Evolutionary conservation across 2,329 filamentous ascomycete species (phyloP).

Genomic region (Sarocladiaceae sp.): DNA sequence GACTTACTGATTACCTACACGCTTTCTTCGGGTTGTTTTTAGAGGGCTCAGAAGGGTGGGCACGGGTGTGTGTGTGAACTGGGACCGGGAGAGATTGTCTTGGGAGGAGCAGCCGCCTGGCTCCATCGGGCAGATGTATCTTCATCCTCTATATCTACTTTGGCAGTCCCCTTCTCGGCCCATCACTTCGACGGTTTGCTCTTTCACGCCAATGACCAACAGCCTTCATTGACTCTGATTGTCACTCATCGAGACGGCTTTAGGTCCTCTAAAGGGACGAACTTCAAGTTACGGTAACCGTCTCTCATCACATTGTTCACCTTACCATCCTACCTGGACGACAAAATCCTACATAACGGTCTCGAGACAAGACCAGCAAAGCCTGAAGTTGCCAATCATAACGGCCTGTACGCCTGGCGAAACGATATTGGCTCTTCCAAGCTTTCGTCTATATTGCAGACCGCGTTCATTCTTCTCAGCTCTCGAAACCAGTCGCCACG

Average conservation of each 20-base stretch:
- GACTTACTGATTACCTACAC: constrained; percentile 3
- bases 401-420: too few species aligned
- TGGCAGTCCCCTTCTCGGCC: constrained; percentile 4
- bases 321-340: too few species aligned
- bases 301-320: not conserved
- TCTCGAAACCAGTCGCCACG: too few species aligned
- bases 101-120: constrained; percentile 4
- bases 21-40: constrained; percentile 6
- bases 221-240: not conserved
- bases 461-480: too few species aligned
- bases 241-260: not conserved
- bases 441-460: too few species aligned
- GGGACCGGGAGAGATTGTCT: constrained; percentile 6
- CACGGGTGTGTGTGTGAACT: constrained; percentile 6
- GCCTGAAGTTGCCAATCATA: too few species aligned
- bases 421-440: too few species aligned
- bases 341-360: too few species aligned
- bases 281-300: too few species aligned
- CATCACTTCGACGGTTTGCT: not conserved
- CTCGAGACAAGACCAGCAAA: too few species aligned
- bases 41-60: constrained; percentile 6
- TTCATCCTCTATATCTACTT: constrained; percentile 10
- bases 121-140: constrained; percentile 7
- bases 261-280: not conserved
- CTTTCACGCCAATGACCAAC: not conserved